A percentile compares a stretch with the other conserved stretches of the same genome.
Conservation (phyloP, 1,284 basidiomycete genomes). For the Farysia itapuensis region DNA sequence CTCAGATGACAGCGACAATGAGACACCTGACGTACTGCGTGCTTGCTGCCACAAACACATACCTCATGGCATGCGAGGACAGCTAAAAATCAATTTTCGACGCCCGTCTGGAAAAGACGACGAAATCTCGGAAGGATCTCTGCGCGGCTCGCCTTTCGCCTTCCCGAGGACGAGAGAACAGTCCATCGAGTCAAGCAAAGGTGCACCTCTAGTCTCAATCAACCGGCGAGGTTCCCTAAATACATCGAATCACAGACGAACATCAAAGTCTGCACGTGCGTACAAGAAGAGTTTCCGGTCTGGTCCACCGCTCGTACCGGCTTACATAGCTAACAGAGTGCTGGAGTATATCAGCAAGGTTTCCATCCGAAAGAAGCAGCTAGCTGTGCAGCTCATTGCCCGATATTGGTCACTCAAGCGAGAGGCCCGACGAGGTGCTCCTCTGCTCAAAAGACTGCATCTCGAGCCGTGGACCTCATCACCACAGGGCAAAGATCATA, state of each 20-base stretch:
- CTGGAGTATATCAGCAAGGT: slow-evolving; percentile 76
- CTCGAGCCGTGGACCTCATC: slow-evolving; percentile 95
- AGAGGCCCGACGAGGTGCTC: slow-evolving; percentile 87
- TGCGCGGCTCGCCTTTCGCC: slow-evolving; percentile 20
- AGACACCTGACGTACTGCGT: slow-evolving; percentile 28
- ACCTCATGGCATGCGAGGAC: slow-evolving; percentile 27
- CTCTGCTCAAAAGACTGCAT: slow-evolving; percentile 87
- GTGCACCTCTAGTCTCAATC: slow-evolving; percentile 27
- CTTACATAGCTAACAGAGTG: slow-evolving; percentile 69
- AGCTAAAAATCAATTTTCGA: slow-evolving; percentile 35
- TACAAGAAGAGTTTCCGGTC: slow-evolving; percentile 65
- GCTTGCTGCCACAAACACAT: slow-evolving; percentile 57
- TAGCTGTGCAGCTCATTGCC: slow-evolving; percentile 77
- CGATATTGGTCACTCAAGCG: slow-evolving; percentile 97
- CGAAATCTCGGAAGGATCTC: slow-evolving; percentile 19
- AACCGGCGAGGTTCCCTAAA: slow-evolving; percentile 31
- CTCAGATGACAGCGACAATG: slow-evolving; percentile 32
- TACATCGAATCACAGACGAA: slow-evolving; percentile 4
- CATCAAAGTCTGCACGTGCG: slow-evolving; percentile 63
- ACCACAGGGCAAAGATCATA: slow-evolving; percentile 68
- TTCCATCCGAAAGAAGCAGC: slow-evolving; percentile 73
- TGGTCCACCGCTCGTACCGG: slow-evolving; percentile 65
- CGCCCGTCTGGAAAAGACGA: slow-evolving; percentile 13
- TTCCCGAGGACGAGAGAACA: slow-evolving; percentile 32
- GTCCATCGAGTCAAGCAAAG: slow-evolving; percentile 17